phyloP scores from a whole-genome alignment of 345 rosid genomes.

The Gossypium australe region DNA sequence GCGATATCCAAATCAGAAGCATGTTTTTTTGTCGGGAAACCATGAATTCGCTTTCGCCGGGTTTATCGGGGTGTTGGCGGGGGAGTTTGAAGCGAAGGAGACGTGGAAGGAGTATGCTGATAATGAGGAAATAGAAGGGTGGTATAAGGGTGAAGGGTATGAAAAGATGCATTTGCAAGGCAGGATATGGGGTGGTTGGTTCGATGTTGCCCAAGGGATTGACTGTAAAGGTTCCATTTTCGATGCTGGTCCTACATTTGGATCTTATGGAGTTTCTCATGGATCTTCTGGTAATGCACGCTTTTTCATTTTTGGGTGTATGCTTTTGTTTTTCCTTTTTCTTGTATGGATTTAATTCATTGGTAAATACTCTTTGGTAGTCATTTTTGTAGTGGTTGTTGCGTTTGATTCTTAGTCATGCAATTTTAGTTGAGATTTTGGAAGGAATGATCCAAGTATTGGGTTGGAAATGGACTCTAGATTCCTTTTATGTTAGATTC shows the following conservation, averaged over 20 bases:
- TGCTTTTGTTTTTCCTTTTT: neutral
- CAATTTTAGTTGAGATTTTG: neutral
- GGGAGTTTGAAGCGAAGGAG: slow-evolving; percentile 42
- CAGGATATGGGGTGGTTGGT: slow-evolving; percentile 67
- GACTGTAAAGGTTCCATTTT: slow-evolving; percentile 60
- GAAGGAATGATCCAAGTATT: neutral
- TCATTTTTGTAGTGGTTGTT: neutral
- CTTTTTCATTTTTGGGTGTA: neutral
- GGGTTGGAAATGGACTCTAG: neutral
- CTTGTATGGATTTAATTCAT: neutral
- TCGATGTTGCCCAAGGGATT: slow-evolving; percentile 39
- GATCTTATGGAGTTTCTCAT: slow-evolving; percentile 70
- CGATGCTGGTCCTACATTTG: slow-evolving; percentile 70
- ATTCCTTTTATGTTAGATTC: too few species aligned
- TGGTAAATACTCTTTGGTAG: neutral
- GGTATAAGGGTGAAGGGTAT: slow-evolving; percentile 62
- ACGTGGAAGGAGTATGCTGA: slow-evolving; percentile 56
- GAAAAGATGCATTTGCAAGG: slow-evolving; percentile 72
- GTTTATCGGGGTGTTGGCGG: slow-evolving; percentile 52
- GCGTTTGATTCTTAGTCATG: neutral
- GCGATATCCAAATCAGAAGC: slow-evolving; percentile 50
- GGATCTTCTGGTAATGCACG: slow-evolving; percentile 70
- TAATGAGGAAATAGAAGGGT: slow-evolving; percentile 67
- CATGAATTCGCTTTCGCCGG: slow-evolving; percentile 77
- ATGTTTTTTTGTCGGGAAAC: slow-evolving; percentile 63